Evolutionary conservation across 2,329 filamentous ascomycete species (phyloP), one percentile per base, ranked within the genome.

Genomic region (Lithohypha guttulata): DNA sequence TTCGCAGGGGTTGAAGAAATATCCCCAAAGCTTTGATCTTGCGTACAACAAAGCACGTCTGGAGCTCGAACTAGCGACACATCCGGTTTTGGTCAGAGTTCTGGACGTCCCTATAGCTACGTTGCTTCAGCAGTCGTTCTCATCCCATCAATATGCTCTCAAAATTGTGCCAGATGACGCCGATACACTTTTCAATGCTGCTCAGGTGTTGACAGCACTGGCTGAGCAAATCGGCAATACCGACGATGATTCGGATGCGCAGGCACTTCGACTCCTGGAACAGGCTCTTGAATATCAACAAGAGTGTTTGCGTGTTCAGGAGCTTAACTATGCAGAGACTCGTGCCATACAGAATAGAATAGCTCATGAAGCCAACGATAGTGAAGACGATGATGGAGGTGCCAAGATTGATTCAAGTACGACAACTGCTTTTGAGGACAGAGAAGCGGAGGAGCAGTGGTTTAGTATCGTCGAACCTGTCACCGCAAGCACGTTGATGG

Each of bases 21-120:
- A 75, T 53, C 76, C 79, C 2, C 53, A 55, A 7, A 76, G 69
- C 14, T 79, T 84, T 58, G 81, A 84, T 58, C 65, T 84, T 23
- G 79, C 79, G 8, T 84, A 84, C 56, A 84, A 84, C 57, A 83
- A 81, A 60, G 79, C 80, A 18, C 70, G 78, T 45, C 67, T 84
- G 21, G 71, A 83, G 55, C 77, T 81, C 53, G 76, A 81, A 53
- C 70, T 84, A 42, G 75, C 76, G 14, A 79, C 81, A 46, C 74
- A 84, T 55, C 70, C 73, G 3, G 69, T 72, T 43, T 61, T 84
- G 14, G 62, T 73, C n/a, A 58, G 66, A 2, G 68, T 77, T 43
- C 59, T 83, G n/a, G 68, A 71, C 0, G 62, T 64, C 2, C 62
- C 70, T 14, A 58, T 70, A 9, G 52, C 69, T 2, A 66, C 71